Base-by-base conservation (phyloP, 225 moss, liverwort and hornwort species). In the Anthoceros angustus region DNA sequence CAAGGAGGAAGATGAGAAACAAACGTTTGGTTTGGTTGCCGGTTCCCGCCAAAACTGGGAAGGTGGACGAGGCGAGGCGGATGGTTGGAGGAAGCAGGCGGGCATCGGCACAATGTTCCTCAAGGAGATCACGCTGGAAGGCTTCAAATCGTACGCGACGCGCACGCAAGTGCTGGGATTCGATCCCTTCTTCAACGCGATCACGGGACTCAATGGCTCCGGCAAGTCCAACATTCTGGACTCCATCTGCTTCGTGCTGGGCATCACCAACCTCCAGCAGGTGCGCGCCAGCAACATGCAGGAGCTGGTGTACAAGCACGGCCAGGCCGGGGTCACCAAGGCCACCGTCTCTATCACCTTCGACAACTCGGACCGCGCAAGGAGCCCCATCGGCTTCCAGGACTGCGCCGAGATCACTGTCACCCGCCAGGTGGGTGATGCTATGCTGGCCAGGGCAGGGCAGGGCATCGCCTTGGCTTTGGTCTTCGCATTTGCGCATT, bases 281-380 rank as follows among this genome's bases (percentile, higher is more conserved):
- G 91, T 95, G 67, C 83, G 94, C 39, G 85, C 83, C 25, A 79
- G 84, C 67, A 95, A 86, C 71, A 76, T 95, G 77, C 94, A 95
- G 82, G 94, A 95, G 78, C 82, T 95, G 26, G 94, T 95, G 62
- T 95, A 95, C 63, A 95, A 95, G 76, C 94, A 95, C 74, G 94
- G 94, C 41, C 94, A 95, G 69, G 94, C 94, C 14, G 94, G 94
- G 23, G 73, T 95, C 1, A 84, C 83, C 8, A 95, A 91, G 76
- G 94, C 94, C 6, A 95, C 94, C 11, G 94, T 95, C 43, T 95
- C 94, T 0, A 82, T 95, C 70, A 62, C 88, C 10, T 95, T 95
- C 67, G 91, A 88, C 18, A 95, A 95, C 63, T 75, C 83, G 5
- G 86, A 95, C 49, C 83, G 82, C 45, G 74, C 72, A 40, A 72